Evolutionary conservation across 345 rosid species (phyloP).

Genomic region (Eucalyptus cloeziana): DNA sequence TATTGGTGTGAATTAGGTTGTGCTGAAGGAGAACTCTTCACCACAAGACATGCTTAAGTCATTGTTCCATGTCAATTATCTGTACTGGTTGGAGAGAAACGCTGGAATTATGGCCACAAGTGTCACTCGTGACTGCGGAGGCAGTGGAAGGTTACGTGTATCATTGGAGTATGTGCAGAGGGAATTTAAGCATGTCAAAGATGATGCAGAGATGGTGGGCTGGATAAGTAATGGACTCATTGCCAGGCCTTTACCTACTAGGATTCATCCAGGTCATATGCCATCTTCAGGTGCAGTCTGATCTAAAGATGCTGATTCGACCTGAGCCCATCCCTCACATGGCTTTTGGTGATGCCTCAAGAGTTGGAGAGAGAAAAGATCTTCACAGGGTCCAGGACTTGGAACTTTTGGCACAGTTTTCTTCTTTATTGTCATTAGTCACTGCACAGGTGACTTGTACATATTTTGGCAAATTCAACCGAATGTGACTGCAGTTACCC

Average conservation of each 20-base stretch:
- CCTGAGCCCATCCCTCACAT: background rate
- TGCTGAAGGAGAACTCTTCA: slow-evolving; percentile 65
- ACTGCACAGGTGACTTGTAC: background rate
- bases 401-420: background rate
- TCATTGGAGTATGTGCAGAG: slow-evolving; percentile 73
- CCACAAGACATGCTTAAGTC: slow-evolving; percentile 95
- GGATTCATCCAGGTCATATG: slow-evolving; percentile 30
- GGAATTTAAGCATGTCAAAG: slow-evolving; percentile 75
- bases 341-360: background rate
- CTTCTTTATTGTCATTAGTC: background rate
- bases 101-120: slow-evolving; percentile 67
- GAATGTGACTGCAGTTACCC: background rate
- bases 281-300: slow-evolving; percentile 3
- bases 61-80: slow-evolving; percentile 78
- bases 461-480: background rate
- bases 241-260: slow-evolving; percentile 69
- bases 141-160: slow-evolving; percentile 65
- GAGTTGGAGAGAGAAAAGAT: background rate
- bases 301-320: background rate
- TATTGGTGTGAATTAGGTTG: slow-evolving; percentile 40
- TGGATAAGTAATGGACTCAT: slow-evolving; percentile 85
- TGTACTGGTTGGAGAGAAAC: slow-evolving; percentile 91
- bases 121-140: slow-evolving; percentile 50
- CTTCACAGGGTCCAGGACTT: background rate
- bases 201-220: slow-evolving; percentile 59